A percentile compares a stretch with the other conserved stretches of the same genome.
Conservation (phyloP, 371 early-diverging fungal species). For the Actinomucor elegans region DNA sequence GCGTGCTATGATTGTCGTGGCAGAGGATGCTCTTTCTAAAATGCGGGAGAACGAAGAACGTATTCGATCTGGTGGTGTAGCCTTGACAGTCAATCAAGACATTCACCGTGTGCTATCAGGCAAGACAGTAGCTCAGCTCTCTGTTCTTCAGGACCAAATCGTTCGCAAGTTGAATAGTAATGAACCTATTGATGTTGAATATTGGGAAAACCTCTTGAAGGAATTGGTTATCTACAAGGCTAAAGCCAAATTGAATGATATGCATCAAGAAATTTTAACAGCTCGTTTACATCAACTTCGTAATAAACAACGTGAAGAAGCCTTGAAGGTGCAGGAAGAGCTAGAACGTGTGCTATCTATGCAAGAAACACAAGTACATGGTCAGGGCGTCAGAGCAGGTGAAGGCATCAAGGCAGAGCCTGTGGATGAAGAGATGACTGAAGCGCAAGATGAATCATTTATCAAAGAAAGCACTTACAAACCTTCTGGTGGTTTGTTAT, state of each 20-base stretch:
- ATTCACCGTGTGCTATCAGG: slow-evolving; percentile 69
- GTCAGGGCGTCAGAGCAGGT: slow-evolving; percentile 46
- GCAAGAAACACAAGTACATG: slow-evolving; percentile 51
- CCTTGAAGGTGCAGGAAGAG: slow-evolving; percentile 69
- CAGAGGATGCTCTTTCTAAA: slow-evolving; percentile 68
- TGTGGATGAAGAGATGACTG: slow-evolving; percentile 43
- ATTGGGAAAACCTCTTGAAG: slow-evolving; percentile 87
- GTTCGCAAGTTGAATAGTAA: slow-evolving; percentile 65
- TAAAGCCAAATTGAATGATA: slow-evolving; percentile 68
- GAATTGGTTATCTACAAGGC: slow-evolving; percentile 83
- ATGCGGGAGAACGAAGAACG: slow-evolving; percentile 35
- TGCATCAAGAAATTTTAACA: slow-evolving; percentile 73
- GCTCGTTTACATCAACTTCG: slow-evolving; percentile 74
- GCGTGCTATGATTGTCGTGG: slow-evolving; percentile 81
- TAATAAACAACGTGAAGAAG: slow-evolving; percentile 62
- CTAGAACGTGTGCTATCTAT: slow-evolving; percentile 58
- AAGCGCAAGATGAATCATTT: slow-evolving; percentile 40
- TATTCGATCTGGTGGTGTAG: slow-evolving; percentile 32
- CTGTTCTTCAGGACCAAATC: slow-evolving; percentile 71
- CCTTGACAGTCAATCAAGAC: slow-evolving; percentile 56
- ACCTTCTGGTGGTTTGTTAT: slow-evolving; percentile 11
- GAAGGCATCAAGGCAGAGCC: slow-evolving; percentile 48
- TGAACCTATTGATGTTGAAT: slow-evolving; percentile 88
- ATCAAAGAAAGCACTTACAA: slow-evolving; percentile 3
- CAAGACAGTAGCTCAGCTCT: slow-evolving; percentile 76